These are phyloP conservation scores for Ascochyta fabae DNA, from an alignment of 2,329 filamentous ascomycete genomes.

Conservation along the genomic window DNA sequence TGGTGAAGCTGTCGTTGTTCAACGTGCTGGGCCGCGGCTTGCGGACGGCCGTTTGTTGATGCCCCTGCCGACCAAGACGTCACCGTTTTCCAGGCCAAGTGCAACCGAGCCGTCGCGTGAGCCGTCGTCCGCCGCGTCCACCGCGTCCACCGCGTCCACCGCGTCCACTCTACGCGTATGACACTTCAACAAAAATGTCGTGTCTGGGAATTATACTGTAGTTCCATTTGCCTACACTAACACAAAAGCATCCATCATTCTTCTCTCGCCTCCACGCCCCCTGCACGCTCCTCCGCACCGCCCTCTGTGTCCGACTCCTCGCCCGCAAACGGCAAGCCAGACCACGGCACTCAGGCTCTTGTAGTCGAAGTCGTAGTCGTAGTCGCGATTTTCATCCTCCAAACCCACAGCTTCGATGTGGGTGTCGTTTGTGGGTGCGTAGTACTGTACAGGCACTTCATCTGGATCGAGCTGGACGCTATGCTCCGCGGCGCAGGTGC, in stretches of 20 bases:
- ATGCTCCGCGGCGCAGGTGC: neutral
- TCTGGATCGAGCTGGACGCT: constrained; percentile 8
- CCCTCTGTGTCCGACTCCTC: neutral
- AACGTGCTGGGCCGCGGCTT: constrained; percentile 8
- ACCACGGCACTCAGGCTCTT: constrained; percentile 10
- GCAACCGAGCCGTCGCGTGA: constrained; percentile 8
- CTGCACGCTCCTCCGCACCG: neutral
- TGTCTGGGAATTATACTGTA: neutral
- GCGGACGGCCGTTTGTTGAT: constrained; percentile 7
- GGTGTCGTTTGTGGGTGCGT: constrained; percentile 8
- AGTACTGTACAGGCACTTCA: constrained; percentile 9
- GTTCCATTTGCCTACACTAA: no score
- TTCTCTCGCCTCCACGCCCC: neutral
- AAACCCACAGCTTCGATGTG: neutral
- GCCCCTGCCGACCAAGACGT: constrained; percentile 14
- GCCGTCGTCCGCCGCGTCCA: neutral
- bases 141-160: no score
- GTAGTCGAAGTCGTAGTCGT: constrained; percentile 4
- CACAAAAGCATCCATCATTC: neutral
- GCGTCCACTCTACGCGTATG: neutral
- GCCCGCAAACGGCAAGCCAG: neutral
- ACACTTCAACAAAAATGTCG: neutral
- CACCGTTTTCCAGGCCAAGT: constrained; percentile 4
- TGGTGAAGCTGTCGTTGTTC: neutral
- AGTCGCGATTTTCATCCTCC: neutral